Conservation (phyloP, 495 filamentous ascomycete genomes). For the Xylaria palmicola region DNA sequence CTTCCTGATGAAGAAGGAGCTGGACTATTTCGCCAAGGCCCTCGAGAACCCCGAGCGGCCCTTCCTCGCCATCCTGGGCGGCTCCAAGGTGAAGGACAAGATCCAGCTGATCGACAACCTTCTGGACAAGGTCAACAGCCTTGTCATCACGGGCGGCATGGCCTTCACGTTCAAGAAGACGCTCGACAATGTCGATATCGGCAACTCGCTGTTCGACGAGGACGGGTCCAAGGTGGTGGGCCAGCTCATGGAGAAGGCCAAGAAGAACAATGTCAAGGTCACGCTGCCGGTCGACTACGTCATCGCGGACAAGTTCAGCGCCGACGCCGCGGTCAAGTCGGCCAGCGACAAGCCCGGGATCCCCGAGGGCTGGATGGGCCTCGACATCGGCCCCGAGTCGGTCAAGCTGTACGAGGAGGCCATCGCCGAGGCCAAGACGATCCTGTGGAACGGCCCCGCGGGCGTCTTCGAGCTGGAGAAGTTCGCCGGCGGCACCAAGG, state of each 20-base stretch:
- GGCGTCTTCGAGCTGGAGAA: slow-evolving; percentile 97
- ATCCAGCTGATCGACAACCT: slow-evolving; percentile 99
- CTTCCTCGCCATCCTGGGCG: slow-evolving; percentile 98
- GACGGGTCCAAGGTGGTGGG: slow-evolving; percentile 89
- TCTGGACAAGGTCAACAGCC: slow-evolving; percentile 91
- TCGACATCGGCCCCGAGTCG: slow-evolving; percentile 89
- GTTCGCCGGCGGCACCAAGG: slow-evolving; percentile 89
- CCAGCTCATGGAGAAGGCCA: slow-evolving; percentile 88
- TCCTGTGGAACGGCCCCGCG: slow-evolving; percentile 97
- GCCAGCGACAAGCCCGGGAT: slow-evolving; percentile 89
- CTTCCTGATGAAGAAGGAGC: slow-evolving; percentile 99
- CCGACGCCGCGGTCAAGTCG: slow-evolving; percentile 74
- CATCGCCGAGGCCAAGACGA: slow-evolving; percentile 87
- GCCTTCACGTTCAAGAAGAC: slow-evolving; percentile 99
- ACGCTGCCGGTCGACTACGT: slow-evolving; percentile 94
- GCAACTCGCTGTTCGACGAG: slow-evolving; percentile 91
- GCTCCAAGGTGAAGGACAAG: slow-evolving; percentile 98
- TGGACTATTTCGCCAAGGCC: slow-evolving; percentile 98
- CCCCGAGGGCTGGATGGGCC: slow-evolving; percentile 94
- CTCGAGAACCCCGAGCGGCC: slow-evolving; percentile 90
- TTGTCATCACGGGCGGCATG: slow-evolving; percentile 98
- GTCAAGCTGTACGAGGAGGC: slow-evolving; percentile 80
- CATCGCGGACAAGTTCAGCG: slow-evolving; percentile 90
- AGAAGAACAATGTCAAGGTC: slow-evolving; percentile 91
- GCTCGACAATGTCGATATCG: slow-evolving; percentile 83